Evolutionary conservation across 1,139 yeast species (phyloP).

Genomic region (Debaryomyces coudertii): DNA sequence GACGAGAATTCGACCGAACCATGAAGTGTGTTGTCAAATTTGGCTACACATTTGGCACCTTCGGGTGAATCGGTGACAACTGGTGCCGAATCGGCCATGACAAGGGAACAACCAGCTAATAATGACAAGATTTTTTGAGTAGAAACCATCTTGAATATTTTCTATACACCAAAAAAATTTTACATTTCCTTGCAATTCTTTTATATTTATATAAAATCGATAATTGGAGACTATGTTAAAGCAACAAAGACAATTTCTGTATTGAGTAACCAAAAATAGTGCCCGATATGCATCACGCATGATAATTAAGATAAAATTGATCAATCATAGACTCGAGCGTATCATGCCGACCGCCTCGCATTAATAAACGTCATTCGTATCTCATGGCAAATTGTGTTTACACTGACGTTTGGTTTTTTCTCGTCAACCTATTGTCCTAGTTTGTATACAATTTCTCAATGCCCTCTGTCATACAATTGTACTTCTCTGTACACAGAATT

Average conservation of each 20-base stretch:
- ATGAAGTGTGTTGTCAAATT: slow-evolving; percentile 24
- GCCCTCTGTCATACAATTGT: neutral
- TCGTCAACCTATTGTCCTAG: neutral
- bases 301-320: slow-evolving; percentile 8
- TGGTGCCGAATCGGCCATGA: slow-evolving; percentile 29
- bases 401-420: neutral
- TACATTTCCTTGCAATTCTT: neutral
- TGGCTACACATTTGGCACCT: slow-evolving; percentile 26
- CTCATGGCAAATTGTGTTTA: neutral
- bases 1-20: slow-evolving; percentile 38
- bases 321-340: slow-evolving; percentile 1
- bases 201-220: neutral
- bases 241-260: neutral
- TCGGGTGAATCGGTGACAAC: slow-evolving; percentile 29
- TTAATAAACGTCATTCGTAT: neutral
- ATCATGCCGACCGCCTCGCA: neutral
- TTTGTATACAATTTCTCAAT: neutral
- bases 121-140: slow-evolving; percentile 15
- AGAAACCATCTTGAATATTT: slow-evolving; percentile 8
- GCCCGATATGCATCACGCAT: neutral
- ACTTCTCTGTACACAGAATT: neutral
- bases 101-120: slow-evolving; percentile 14
- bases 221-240: no score
- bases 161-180: neutral
- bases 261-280: neutral